Evolutionary conservation across 169 alveolate species (phyloP).

Genomic region (Amoebophrya sp.): DNA sequence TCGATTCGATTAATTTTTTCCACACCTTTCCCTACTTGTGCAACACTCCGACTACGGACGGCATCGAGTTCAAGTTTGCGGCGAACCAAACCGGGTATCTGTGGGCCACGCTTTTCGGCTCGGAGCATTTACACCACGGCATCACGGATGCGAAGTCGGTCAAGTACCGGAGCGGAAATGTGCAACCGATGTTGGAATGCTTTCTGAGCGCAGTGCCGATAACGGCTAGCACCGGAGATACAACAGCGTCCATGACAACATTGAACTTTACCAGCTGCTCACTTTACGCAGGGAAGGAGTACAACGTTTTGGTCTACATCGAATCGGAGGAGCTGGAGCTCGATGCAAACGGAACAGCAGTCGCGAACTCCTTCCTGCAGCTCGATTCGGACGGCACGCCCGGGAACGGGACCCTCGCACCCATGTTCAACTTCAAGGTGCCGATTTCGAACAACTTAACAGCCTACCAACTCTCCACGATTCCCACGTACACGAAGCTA

Average conservation of each 20-base stretch:
- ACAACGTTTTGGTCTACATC: not conserved
- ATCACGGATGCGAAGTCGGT: too few species aligned
- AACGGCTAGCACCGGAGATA: too few species aligned
- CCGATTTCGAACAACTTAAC: not conserved
- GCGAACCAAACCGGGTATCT: not conserved
- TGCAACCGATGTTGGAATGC: too few species aligned
- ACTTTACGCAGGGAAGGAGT: not conserved
- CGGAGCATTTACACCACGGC: too few species aligned
- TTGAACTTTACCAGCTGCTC: not conserved
- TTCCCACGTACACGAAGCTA: not conserved
- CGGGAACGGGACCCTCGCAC: not conserved
- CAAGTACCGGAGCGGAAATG: too few species aligned
- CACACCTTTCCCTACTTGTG: not conserved
- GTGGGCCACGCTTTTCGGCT: not conserved
- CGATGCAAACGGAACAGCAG: too few species aligned
- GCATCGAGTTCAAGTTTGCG: not conserved
- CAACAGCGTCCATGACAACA: too few species aligned
- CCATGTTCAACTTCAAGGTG: not conserved
- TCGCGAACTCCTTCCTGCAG: not conserved
- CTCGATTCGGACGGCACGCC: not conserved
- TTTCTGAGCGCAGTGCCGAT: too few species aligned
- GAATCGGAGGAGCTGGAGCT: not conserved
- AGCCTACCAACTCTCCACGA: not conserved
- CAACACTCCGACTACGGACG: not conserved
- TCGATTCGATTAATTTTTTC: not conserved